phyloP scores from a whole-genome alignment of 331 rosid species.

The Quercus lobata region DNA sequence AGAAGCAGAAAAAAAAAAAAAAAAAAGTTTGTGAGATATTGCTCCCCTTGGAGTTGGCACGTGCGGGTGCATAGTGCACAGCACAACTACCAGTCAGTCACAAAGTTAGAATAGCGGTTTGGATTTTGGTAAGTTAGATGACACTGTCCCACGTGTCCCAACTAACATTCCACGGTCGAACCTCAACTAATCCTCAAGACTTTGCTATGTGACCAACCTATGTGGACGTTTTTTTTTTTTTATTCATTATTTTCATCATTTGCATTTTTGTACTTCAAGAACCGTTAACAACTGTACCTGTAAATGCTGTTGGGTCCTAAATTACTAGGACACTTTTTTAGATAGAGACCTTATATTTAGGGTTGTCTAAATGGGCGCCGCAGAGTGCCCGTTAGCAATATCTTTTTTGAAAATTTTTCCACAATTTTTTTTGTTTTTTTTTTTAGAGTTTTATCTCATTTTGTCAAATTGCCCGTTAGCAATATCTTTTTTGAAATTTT shows the following conservation, averaged over 20 bases:
- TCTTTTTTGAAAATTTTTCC: too few species aligned
- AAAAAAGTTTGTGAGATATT: background rate
- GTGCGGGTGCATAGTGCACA: background rate
- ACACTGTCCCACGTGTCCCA: conserved; percentile 26
- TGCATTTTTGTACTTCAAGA: too few species aligned
- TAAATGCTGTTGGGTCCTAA: too few species aligned
- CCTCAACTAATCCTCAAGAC: conserved; percentile 18
- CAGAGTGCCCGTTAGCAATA: rapidly evolving
- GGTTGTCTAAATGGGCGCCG: too few species aligned
- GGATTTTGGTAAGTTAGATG: background rate
- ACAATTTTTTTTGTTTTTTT: too few species aligned
- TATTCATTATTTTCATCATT: background rate
- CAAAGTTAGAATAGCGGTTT: background rate
- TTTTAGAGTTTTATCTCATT: too few species aligned
- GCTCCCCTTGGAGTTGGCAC: background rate
- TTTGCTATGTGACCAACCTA: background rate
- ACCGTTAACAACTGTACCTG: too few species aligned
- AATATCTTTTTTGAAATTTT: too few species aligned
- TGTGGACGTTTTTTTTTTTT: background rate
- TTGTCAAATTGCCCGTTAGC: too few species aligned
- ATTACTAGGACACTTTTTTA: too few species aligned
- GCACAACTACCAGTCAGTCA: conserved; percentile 32
- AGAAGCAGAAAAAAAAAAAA: background rate
- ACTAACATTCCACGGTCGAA: conserved; percentile 30
- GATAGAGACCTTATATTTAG: too few species aligned